Conservation (phyloP, 768 basidiomycete genomes). For the Hericium rajendrae region DNA sequence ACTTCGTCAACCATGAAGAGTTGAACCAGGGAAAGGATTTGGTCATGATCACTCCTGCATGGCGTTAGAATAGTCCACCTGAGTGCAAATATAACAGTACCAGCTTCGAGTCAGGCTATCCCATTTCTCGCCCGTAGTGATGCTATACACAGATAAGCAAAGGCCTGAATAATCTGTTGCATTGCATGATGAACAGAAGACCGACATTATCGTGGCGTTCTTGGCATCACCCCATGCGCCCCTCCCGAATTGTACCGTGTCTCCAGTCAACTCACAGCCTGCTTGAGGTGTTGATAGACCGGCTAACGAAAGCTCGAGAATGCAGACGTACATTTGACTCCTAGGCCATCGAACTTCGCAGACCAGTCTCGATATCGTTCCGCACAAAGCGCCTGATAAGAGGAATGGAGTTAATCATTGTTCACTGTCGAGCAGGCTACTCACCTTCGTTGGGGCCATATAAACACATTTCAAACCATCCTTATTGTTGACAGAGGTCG, state of each 20-base stretch:
- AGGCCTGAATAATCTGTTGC: too few species aligned
- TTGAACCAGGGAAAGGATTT: slow-evolving; percentile 58
- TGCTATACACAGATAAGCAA: too few species aligned
- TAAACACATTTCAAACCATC: slow-evolving; percentile 69
- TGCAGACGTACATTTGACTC: slow-evolving; percentile 57
- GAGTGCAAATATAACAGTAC: slow-evolving; percentile 24
- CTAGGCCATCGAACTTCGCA: slow-evolving; percentile 64
- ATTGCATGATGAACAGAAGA: slow-evolving; percentile 2
- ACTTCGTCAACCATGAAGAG: slow-evolving; percentile 93
- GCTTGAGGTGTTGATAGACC: slow-evolving; percentile 2
- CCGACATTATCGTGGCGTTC: slow-evolving; percentile 71
- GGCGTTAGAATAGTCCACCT: too few species aligned
- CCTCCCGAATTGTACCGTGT: slow-evolving; percentile 61
- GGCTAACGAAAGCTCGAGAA: not conserved
- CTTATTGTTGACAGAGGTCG: slow-evolving; percentile 26
- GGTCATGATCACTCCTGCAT: slow-evolving; percentile 45
- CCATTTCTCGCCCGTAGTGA: slow-evolving; percentile 73
- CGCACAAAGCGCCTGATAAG: slow-evolving; percentile 67
- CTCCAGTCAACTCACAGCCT: slow-evolving; percentile 92
- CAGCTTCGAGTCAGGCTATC: slow-evolving; percentile 87
- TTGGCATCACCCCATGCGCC: slow-evolving; percentile 68
- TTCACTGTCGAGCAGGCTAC: not conserved
- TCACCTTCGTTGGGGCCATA: slow-evolving; percentile 86
- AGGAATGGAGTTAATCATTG: not conserved
- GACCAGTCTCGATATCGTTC: slow-evolving; percentile 84